These are phyloP conservation scores for Saccharomyces hybrid DNA, from an alignment of 1,139 yeast species.

Conservation along the genomic window DNA sequence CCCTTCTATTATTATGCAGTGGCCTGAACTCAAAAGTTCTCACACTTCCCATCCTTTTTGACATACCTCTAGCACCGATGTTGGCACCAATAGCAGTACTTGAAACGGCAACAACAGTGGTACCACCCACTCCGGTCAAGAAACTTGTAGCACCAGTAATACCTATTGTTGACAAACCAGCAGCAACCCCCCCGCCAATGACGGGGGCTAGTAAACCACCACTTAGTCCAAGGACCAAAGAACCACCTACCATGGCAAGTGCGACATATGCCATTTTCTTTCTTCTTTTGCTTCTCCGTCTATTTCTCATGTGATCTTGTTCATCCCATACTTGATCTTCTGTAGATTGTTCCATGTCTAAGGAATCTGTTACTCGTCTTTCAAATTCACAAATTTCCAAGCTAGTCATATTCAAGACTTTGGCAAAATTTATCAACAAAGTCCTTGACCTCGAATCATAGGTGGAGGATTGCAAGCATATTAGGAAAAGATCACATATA, in stretches of 20 bases:
- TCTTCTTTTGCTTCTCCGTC: constrained; percentile 57
- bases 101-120: constrained; percentile 86
- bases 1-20: constrained; percentile 80
- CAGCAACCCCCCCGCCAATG: constrained; percentile 97
- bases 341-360: constrained; percentile 73
- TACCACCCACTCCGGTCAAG: constrained; percentile 94
- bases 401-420: constrained; percentile 46
- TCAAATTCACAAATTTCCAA: constrained; percentile 84
- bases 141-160: constrained; percentile 88
- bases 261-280: constrained; percentile 83
- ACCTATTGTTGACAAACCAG: constrained; percentile 92
- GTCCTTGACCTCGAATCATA: constrained; percentile 88
- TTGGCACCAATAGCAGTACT: constrained; percentile 88
- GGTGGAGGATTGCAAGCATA: constrained; percentile 72
- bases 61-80: constrained; percentile 82
- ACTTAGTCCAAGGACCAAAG: constrained; percentile 85
- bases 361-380: constrained; percentile 77
- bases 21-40: constrained; percentile 92
- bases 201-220: constrained; percentile 98
- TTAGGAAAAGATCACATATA: constrained; percentile 78
- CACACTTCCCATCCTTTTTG: constrained; percentile 82
- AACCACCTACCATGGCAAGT: constrained; percentile 94
- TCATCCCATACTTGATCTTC: constrained; percentile 75
- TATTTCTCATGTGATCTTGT: constrained; percentile 56
- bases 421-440: constrained; percentile 59